Conservation (phyloP, 495 filamentous ascomycete genomes). For the Penicillium desertorum region DNA sequence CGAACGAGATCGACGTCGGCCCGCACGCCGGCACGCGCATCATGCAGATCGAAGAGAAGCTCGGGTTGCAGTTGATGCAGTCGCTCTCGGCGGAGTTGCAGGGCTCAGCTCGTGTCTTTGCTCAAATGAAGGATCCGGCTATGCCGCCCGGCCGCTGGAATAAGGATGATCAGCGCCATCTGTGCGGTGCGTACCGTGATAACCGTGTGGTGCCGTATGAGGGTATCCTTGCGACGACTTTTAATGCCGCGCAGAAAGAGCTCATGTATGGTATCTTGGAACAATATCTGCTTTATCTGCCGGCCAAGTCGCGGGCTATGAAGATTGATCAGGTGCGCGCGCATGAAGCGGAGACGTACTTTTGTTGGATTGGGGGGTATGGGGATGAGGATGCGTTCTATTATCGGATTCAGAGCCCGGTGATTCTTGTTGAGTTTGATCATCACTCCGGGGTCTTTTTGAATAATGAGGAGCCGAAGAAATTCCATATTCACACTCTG, state of each 20-base stretch:
- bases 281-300: constrained; percentile 66
- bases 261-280: constrained; percentile 55
- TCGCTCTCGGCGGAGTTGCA: constrained; percentile 50
- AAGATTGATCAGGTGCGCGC: constrained; percentile 51
- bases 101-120: constrained; percentile 54
- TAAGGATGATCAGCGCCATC: constrained; percentile 68
- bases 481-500: constrained; percentile 75
- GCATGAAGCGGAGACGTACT: constrained; percentile 66
- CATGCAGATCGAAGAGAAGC: constrained; percentile 60
- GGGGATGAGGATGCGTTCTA: constrained; percentile 70
- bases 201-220: constrained; percentile 76
- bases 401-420: constrained; percentile 71
- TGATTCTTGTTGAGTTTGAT: constrained; percentile 73
- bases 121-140: constrained; percentile 52
- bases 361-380: constrained; percentile 70
- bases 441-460: constrained; percentile 79
- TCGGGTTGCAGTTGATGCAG: constrained; percentile 68
- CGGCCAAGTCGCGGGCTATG: constrained; percentile 47
- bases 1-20: constrained; percentile 67
- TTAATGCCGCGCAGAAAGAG: constrained; percentile 48
- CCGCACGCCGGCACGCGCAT: constrained; percentile 60
- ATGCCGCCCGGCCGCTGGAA: constrained; percentile 74
- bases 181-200: constrained; percentile 73
- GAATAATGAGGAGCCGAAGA: constrained; percentile 67
- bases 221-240: constrained; percentile 50